Evolutionary conservation across 306 rosid genomes (phyloP), one percentile per base, ranked within the genome.

Genomic region (Trifolium repens): DNA sequence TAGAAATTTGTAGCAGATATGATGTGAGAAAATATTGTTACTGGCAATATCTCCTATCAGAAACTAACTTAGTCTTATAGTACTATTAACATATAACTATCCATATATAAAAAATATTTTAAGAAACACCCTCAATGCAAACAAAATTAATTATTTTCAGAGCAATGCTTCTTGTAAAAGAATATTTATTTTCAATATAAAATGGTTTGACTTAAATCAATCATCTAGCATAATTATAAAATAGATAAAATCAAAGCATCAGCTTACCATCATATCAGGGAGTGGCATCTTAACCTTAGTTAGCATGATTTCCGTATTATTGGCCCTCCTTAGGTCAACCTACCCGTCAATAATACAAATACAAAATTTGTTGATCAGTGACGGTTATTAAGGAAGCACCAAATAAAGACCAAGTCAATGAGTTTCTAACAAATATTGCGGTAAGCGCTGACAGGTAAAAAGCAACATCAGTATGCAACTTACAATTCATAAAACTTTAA

Each of bases 231-330:
- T 58, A 35, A 73, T 70, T 14, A 64, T 15, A 58, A 69, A 73
- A 16, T 59, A 64, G 44, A 7, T 72, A 69, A 65, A 12, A 52
- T 75, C 19, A 12, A 63, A 76, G 61, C 55, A 67, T 76, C 69
- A 69, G 81, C 96, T 85, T 88, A 96, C 99, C 99, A 96, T 90
- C 97, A 96, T 92, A 76, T 96, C 99, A 77, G 99, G 82, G 77
- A 96, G 99, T 24, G 98, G 97, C 97, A 96, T 96, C 93, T 93
- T 92, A 83, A 96, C 93, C 93, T 96, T 92, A 57, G 99, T 92
- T 77, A 96, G 99, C 99, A 96, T 96, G 82, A 96, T 96, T 88
- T 96, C 99, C 71, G 97, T 89, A 82, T 96, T 96, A 73, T 96
- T 86, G 53, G 98, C 98, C 88, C 99, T 89, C 86, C 96, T 92